These are phyloP conservation scores for Asterionellopsis glacialis DNA, from an alignment of 108 stramenopile species.

Conservation along the genomic window DNA sequence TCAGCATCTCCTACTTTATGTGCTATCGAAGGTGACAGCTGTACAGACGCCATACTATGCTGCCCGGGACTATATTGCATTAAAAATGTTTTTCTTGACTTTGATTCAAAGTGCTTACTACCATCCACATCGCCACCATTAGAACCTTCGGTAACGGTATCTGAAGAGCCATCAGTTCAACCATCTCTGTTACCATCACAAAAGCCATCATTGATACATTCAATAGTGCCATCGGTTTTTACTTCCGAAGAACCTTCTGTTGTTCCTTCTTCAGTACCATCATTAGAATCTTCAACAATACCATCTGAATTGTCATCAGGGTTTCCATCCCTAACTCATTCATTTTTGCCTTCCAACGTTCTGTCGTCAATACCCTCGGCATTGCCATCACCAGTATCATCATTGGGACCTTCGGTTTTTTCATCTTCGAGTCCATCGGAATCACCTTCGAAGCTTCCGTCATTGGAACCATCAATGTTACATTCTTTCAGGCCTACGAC, in stretches of 20 bases:
- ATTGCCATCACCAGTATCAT: not conserved
- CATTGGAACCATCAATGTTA: not conserved
- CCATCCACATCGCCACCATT: too few relatives aligned
- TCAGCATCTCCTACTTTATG: too few relatives aligned
- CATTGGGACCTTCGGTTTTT: not conserved
- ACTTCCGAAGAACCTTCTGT: not conserved
- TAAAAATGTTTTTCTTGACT: too few relatives aligned
- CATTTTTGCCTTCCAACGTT: not conserved
- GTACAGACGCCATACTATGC: too few relatives aligned
- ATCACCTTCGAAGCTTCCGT: not conserved
- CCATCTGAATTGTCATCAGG: not conserved
- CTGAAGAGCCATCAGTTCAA: not conserved
- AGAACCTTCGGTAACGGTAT: not conserved
- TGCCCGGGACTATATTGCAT: too few relatives aligned
- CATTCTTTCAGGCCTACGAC: not conserved
- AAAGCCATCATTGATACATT: not conserved
- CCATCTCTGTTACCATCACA: not conserved
- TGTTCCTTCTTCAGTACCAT: not conserved
- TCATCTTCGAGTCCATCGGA: not conserved
- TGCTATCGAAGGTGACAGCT: too few relatives aligned
- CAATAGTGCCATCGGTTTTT: not conserved
- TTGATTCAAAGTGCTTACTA: too few relatives aligned
- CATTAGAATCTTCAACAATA: not conserved
- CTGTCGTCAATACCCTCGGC: not conserved
- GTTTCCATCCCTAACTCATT: not conserved